phyloP scores from a whole-genome alignment of 495 filamentous ascomycete genomes.

The Penicillium nucicola region DNA sequence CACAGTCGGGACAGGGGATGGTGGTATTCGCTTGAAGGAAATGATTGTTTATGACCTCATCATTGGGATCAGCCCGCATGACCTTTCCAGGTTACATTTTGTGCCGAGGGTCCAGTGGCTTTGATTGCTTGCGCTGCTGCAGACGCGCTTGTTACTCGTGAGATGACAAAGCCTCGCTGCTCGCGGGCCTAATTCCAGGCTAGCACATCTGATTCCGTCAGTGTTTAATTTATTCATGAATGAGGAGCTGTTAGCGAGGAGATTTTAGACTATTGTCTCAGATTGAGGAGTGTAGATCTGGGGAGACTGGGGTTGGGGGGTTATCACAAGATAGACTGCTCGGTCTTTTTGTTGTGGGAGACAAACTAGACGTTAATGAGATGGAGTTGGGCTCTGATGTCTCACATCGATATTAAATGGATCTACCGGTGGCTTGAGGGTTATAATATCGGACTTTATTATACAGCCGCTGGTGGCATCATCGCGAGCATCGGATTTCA shows the following conservation, averaged over 20 bases:
- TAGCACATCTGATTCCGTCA: slow-evolving; percentile 1
- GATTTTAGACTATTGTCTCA: not conserved
- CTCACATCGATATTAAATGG: not conserved
- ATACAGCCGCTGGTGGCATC: not conserved
- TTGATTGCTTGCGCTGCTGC: not conserved
- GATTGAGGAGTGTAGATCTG: not conserved
- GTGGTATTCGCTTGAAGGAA: slow-evolving; percentile 16
- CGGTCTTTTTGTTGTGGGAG: not conserved
- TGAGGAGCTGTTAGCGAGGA: not conserved
- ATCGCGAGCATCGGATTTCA: too few relatives aligned
- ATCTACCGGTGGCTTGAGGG: not conserved
- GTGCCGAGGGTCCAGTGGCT: not conserved
- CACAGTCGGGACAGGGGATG: slow-evolving; percentile 7
- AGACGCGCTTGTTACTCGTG: not conserved
- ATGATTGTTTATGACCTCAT: slow-evolving; percentile 11
- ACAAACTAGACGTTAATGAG: too few relatives aligned
- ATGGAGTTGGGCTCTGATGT: too few relatives aligned
- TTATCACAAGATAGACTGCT: slow-evolving; percentile 4
- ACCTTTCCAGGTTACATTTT: slow-evolving; percentile 18
- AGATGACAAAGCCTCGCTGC: slow-evolving; percentile 2
- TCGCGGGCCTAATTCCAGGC: slow-evolving; percentile 17
- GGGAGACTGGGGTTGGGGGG: too few relatives aligned
- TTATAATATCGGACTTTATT: not conserved
- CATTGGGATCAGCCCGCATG: slow-evolving; percentile 4
- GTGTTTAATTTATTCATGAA: not conserved